These are phyloP conservation scores for Coleophoma eucalyptorum DNA, from an alignment of 2,329 filamentous ascomycete species.

Conservation along the genomic window DNA sequence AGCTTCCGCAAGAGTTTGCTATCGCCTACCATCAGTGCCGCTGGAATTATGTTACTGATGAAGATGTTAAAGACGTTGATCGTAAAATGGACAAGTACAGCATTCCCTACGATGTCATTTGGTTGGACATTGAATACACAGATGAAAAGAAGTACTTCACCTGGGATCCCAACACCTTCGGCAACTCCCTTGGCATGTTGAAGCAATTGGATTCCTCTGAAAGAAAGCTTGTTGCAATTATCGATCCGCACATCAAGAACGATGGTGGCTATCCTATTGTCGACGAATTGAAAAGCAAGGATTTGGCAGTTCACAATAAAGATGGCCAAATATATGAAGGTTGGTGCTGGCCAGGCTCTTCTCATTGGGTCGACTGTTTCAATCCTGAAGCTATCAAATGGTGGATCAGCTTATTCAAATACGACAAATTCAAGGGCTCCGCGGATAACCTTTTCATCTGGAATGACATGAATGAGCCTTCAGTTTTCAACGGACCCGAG, in stretches of 20 bases:
- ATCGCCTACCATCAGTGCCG: conserved; percentile 96
- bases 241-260: conserved; percentile 98
- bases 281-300: conserved; percentile 78
- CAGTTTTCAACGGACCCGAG: conserved; percentile 97
- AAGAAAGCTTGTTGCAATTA: conserved; percentile 88
- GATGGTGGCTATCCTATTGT: conserved; percentile 71
- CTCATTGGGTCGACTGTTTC: conserved; percentile 94
- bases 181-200: conserved; percentile 81
- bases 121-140: conserved; percentile 97
- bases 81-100: conserved; percentile 92
- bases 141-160: conserved; percentile 98
- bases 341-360: conserved; percentile 98
- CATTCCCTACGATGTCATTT: conserved; percentile 98
- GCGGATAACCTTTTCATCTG: conserved; percentile 87
- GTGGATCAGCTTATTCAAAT: conserved; percentile 89
- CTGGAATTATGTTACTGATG: conserved; percentile 98
- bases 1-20: conserved; percentile 87
- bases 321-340: conserved; percentile 86
- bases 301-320: conserved; percentile 84
- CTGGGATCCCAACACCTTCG: conserved; percentile 87
- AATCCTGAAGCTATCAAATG: conserved; percentile 87
- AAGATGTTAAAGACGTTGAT: conserved; percentile 95
- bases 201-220: conserved; percentile 81
- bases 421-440: conserved; percentile 82
- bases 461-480: conserved; percentile 99